These are phyloP conservation scores for Xylaria polymorpha DNA, from an alignment of 2,329 filamentous ascomycete species.

Conservation along the genomic window DNA sequence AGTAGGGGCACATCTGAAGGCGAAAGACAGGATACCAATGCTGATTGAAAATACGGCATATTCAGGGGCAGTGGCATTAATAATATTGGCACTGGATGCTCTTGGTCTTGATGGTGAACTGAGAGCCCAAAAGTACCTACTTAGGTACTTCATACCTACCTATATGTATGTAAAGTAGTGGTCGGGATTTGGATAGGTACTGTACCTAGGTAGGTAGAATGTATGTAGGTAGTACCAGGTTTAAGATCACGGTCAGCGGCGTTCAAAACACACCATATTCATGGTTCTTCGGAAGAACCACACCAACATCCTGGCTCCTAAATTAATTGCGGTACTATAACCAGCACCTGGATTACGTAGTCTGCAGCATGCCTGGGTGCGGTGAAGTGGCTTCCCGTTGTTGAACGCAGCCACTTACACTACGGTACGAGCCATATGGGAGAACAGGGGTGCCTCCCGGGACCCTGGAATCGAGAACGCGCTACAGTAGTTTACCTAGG, in stretches of 20 bases:
- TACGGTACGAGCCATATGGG: background rate
- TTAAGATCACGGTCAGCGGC: slow-evolving; percentile 1
- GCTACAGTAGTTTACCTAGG: slow-evolving; percentile 31
- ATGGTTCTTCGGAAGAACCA: background rate
- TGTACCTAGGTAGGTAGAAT: background rate
- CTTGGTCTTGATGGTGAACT: background rate
- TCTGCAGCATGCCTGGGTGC: background rate
- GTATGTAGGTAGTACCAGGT: background rate
- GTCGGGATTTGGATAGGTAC: background rate
- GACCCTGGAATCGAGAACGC: slow-evolving; percentile 17
- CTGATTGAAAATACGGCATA: background rate
- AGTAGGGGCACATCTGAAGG: background rate
- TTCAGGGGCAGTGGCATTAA: background rate
- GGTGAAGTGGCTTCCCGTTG: slow-evolving; percentile 19
- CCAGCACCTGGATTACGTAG: slow-evolving; percentile 12
- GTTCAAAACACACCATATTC: slow-evolving; percentile 18
- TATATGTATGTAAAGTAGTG: background rate
- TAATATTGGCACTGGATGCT: background rate
- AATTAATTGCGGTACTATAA: slow-evolving; percentile 4
- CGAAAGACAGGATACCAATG: background rate
- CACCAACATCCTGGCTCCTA: background rate
- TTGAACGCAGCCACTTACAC: background rate
- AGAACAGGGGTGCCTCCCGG: slow-evolving; percentile 24
- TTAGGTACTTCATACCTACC: too few relatives aligned
- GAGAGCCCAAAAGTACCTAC: background rate